A percentile compares a stretch with the other conserved stretches of the same genome.
Evolutionary conservation across 306 rosid genomes (phyloP).

Genomic region (Dicorynia guianensis): DNA sequence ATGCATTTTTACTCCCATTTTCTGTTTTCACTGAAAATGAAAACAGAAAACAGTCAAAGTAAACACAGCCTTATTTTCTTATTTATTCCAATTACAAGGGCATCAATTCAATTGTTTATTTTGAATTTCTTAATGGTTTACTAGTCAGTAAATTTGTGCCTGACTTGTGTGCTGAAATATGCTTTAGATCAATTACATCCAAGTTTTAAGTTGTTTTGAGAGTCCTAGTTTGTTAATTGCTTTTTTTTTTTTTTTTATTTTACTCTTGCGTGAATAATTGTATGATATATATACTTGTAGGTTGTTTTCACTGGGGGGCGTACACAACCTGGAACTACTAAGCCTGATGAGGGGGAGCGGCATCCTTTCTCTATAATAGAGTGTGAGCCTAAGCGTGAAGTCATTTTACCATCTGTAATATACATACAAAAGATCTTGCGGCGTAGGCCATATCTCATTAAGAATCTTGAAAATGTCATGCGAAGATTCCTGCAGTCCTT

Average conservation of each 20-base stretch:
- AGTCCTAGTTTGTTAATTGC: background rate
- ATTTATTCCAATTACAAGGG: constrained; percentile 14
- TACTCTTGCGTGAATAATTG: background rate
- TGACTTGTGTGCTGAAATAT: background rate
- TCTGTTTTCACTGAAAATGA: too few relatives aligned
- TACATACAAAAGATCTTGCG: constrained; percentile 93
- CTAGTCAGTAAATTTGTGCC: constrained; percentile 13
- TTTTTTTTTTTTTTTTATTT: background rate
- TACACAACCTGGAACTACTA: constrained; percentile 99
- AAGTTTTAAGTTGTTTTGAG: constrained; percentile 1
- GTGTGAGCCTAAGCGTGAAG: constrained; percentile 83
- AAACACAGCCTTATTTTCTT: too few relatives aligned
- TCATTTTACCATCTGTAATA: constrained; percentile 86
- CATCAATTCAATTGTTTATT: background rate
- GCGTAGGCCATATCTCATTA: constrained; percentile 94
- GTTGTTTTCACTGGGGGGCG: constrained; percentile 99
- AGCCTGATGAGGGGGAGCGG: constrained; percentile 99
- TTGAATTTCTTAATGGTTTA: constrained; percentile 20
- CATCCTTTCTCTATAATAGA: constrained; percentile 92
- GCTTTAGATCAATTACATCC: background rate
- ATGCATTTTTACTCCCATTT: too few relatives aligned
- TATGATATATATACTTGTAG: constrained; percentile 44
- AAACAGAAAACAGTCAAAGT: too few relatives aligned
- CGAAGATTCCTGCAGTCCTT: constrained; percentile 93
- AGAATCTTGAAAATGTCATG: constrained; percentile 99